Conservation (phyloP, 208 protist species). For the Blechomonas ayalai region DNA sequence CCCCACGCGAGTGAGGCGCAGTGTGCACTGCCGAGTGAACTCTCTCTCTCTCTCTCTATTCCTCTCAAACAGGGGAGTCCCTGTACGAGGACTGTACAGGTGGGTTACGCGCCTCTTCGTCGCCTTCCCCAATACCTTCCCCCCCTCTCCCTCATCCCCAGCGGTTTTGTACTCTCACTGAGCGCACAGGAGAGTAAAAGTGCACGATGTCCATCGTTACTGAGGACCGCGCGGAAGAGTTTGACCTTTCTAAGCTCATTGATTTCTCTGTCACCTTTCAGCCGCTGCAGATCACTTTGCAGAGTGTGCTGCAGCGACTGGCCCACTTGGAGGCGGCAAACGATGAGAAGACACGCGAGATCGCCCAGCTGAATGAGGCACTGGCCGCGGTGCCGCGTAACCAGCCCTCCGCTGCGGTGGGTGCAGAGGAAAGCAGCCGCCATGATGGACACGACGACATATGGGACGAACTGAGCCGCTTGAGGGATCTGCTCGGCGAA, state of each 20-base stretch:
- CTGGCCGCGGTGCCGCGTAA: conserved; percentile 22
- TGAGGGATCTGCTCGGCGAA: conserved; percentile 53
- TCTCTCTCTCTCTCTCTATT: too few relatives aligned
- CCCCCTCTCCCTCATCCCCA: too few relatives aligned
- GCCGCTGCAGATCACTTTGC: conserved; percentile 64
- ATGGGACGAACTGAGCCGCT: conserved; percentile 48
- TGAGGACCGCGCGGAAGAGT: conserved; percentile 17
- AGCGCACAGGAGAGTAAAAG: too few relatives aligned
- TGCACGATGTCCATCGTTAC: neutral
- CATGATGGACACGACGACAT: conserved; percentile 17
- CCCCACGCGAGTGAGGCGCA: too few relatives aligned
- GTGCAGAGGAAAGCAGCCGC: neutral
- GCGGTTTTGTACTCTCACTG: too few relatives aligned
- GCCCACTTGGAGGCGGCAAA: conserved; percentile 38
- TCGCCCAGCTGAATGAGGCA: conserved; percentile 19
- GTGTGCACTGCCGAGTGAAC: too few relatives aligned
- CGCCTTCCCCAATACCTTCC: too few relatives aligned
- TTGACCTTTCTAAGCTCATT: conserved; percentile 80
- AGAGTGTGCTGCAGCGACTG: conserved; percentile 51
- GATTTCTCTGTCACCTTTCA: conserved; percentile 59
- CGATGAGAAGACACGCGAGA: conserved; percentile 28
- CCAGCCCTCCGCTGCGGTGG: conserved; percentile 3
- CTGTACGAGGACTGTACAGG: too few relatives aligned
- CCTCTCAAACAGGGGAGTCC: too few relatives aligned
- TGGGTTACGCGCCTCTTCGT: too few relatives aligned